phyloP scores from a whole-genome alignment of 495 filamentous ascomycete genomes.

The Neurospora pannonica region DNA sequence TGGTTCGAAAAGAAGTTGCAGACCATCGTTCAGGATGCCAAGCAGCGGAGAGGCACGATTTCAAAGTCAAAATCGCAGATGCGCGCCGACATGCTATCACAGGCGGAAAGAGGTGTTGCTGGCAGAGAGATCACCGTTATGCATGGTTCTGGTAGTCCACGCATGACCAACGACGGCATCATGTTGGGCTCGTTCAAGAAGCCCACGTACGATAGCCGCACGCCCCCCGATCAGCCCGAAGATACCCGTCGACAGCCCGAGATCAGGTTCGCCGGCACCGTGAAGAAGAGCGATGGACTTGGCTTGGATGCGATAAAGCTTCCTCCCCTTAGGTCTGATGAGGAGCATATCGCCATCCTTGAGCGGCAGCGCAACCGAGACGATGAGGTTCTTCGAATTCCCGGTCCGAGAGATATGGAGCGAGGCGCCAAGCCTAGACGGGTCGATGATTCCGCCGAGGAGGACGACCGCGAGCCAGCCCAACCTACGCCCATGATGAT shows the following conservation, averaged over 20 bases:
- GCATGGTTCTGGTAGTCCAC: slow-evolving; percentile 37
- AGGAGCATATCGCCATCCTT: slow-evolving; percentile 78
- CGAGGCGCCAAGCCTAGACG: slow-evolving; percentile 60
- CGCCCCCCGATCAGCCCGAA: slow-evolving; percentile 13
- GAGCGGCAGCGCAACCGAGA: slow-evolving; percentile 72
- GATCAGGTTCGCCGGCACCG: slow-evolving; percentile 56
- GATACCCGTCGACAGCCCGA: slow-evolving; percentile 21
- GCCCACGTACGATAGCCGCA: slow-evolving; percentile 3
- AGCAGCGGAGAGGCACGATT: slow-evolving; percentile 32
- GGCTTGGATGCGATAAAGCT: slow-evolving; percentile 28
- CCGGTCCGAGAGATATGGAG: slow-evolving; percentile 79
- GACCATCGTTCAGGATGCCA: slow-evolving; percentile 48
- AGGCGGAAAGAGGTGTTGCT: slow-evolving; percentile 59
- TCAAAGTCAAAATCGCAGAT: slow-evolving; percentile 46
- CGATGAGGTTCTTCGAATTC: slow-evolving; percentile 68
- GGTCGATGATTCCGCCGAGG: slow-evolving; percentile 29
- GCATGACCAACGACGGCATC: slow-evolving; percentile 40
- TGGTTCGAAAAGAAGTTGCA: slow-evolving; percentile 94
- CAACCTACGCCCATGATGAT: not conserved
- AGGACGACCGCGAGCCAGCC: slow-evolving; percentile 9
- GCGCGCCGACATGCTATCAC: slow-evolving; percentile 39
- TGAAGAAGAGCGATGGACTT: slow-evolving; percentile 38
- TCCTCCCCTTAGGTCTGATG: slow-evolving; percentile 49
- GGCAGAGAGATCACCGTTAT: slow-evolving; percentile 67
- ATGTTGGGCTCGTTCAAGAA: slow-evolving; percentile 15